These are phyloP conservation scores for Colletotrichum sp. DNA, from an alignment of 2,329 filamentous ascomycete species.

Conservation along the genomic window DNA sequence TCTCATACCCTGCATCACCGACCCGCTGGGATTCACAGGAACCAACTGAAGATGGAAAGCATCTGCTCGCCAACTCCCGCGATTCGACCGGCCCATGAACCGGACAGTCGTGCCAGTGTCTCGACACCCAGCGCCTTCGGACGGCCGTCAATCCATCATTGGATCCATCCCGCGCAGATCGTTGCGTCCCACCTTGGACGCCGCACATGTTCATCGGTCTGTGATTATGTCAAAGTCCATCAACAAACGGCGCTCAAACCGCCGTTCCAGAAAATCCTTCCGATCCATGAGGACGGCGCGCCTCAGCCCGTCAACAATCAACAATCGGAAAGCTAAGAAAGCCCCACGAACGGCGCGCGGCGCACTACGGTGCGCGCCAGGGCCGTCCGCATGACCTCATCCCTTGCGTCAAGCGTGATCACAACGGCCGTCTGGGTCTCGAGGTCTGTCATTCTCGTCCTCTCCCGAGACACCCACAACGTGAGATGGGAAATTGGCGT, in stretches of 20 bases:
- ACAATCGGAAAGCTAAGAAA: background rate
- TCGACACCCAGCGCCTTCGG: background rate
- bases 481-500: background rate
- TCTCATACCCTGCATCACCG: conserved; percentile 3
- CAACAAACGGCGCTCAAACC: conserved; percentile 5
- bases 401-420: conserved; percentile 12
- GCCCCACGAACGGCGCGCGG: background rate
- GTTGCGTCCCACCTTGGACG: background rate
- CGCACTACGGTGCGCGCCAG: background rate
- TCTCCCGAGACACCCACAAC: conserved; percentile 10
- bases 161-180: conserved; percentile 9
- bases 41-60: background rate
- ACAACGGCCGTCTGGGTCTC: background rate
- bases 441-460: background rate
- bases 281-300: background rate
- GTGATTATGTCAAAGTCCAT: background rate
- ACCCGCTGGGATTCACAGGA: background rate
- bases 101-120: background rate
- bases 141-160: conserved; percentile 1
- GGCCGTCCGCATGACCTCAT: conserved; percentile 6
- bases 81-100: background rate
- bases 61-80: background rate
- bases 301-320: background rate
- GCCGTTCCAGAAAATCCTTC: background rate
- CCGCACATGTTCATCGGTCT: background rate